Base-by-base conservation (phyloP, 805 yeast genomes). In the Candida endomychidarum region DNA sequence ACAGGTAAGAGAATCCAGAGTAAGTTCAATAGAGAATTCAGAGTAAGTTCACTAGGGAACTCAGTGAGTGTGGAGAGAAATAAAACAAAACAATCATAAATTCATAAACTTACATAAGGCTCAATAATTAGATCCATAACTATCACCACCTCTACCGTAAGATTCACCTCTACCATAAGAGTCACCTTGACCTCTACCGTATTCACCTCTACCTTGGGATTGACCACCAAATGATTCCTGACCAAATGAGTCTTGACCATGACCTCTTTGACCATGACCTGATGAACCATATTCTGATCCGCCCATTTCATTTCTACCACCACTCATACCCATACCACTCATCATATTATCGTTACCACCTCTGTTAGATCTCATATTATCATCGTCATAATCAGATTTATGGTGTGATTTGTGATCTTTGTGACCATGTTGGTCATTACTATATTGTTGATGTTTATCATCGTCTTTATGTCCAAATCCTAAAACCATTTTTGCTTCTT, bases 241-340 rank as follows among this genome's bases (percentile, higher is more conserved):
- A 31, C 25, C 24, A 27, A 30, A 30, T 18, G 24, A 30, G 6
- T 36, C 12, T 28, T 36, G 31, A 38, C n/a, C n/a, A n/a, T n/a
- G n/a, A n/a, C n/a, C n/a, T n/a, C n/a, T n/a, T n/a, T n/a, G n/a
- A n/a, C n/a, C n/a, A n/a, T n/a, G n/a, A n/a, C n/a, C n/a, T n/a
- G n/a, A n/a, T n/a, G n/a, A n/a, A n/a, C n/a, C n/a, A n/a, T 41
- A 43, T 17, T 52, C 45, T 25, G 56, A 50, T 12, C 61, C 61
- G 30, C 49, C 54, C 20, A 60, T 52, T 39, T 49, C 51, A 27
- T 37, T 41, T 18, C 47, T 26, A 10, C 38, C 33, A 11, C 45
- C 38, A 17, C n/a, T n/a, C 18, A 9, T 54, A 51, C 1, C 54
- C 55, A 41, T 45, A 46, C 11, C 27, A 23, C 16, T 33, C 16